Base-by-base conservation (phyloP, 768 basidiomycete species). In the Mrakia blollopis region DNA sequence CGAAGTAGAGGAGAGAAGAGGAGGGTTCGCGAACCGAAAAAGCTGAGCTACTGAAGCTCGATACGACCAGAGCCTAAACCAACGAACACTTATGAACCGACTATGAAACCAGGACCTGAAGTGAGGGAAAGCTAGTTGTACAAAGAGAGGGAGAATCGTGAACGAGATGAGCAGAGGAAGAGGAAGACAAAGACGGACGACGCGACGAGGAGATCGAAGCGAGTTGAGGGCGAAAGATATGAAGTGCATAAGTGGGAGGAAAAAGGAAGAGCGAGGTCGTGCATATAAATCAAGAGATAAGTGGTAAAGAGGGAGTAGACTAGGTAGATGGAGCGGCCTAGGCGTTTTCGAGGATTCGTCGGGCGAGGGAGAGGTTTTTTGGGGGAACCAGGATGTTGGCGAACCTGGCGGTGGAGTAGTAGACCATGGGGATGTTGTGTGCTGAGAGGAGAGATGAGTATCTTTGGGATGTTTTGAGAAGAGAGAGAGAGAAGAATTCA, bases 331-430 rank as follows among this genome's bases (percentile, higher is more conserved):
- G 11, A 5, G 25, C 8, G 16, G 25, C 11, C 16, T 63, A 68
- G 37, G 65, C 65, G 35, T 41, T 18, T 25, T 68, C 65, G 18
- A 68, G 65, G 37, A 68, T 41, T 6, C 25, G 37, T 6, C 37
- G 18, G 13, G 65, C 65, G 18, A 68, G 65, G 25, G 39, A 18
- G 23, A 68, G 39, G 65, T 68, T 39, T 23, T 68, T 68, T n/a
- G 44, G 44, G 21, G 65, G 65, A 39, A 68, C 65, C 65, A 68
- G 37, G 39, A 68, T 68, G 65, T 68, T 68, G 35, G 65, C 65
- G 25, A 68, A 68, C 65, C 35, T 39, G 18, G 37, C 65, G 35
- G 65, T 68, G 35, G 65, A 68, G 65, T 44, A 39, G 35, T 68
- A 68, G 39, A 44, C 65, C 65, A 68, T 68, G 18, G 65, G 35